Percentiles rank a stretch among this genome's conserved stretches.
These are phyloP conservation scores for Sarcodon sp. DNA, from an alignment of 768 basidiomycete genomes.

Conservation along the genomic window DNA sequence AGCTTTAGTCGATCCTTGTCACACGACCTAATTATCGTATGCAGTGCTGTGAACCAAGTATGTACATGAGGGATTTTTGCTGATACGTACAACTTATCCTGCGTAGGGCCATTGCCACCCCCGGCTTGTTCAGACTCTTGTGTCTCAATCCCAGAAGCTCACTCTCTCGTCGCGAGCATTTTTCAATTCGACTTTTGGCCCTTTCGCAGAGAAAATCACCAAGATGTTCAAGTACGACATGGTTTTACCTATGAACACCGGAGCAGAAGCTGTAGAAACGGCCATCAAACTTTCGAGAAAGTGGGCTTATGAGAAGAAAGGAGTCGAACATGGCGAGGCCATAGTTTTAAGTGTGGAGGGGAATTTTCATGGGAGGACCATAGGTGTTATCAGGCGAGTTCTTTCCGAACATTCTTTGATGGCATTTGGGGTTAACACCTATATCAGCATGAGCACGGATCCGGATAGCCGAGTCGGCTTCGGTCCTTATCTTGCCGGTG, in stretches of 20 bases:
- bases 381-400: conserved; percentile 70
- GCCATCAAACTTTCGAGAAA: conserved; percentile 92
- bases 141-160: conserved; percentile 77
- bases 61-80: conserved; percentile 12
- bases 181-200: conserved; percentile 85
- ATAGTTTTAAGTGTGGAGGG: conserved; percentile 77
- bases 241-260: conserved; percentile 98
- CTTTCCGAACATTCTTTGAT: conserved; percentile 4
- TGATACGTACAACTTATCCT: neutral
- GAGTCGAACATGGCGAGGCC: conserved; percentile 69
- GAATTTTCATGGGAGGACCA: conserved; percentile 93
- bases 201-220: conserved; percentile 79
- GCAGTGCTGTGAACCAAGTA: conserved; percentile 81
- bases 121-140: conserved; percentile 67
- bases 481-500: conserved; percentile 79
- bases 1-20: neutral
- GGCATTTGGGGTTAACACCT: conserved; percentile 5
- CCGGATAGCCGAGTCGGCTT: conserved; percentile 80
- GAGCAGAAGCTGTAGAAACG: conserved; percentile 96
- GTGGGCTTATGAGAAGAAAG: conserved; percentile 91
- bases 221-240: conserved; percentile 85
- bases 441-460: conserved; percentile 81
- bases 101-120: conserved; percentile 87
- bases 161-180: conserved; percentile 95
- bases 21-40: conserved; percentile 1